A percentile compares a stretch with the other conserved stretches of the same genome.
phyloP scores from a whole-genome alignment of 495 filamentous ascomycete genomes.

The Xylaria sp. region DNA sequence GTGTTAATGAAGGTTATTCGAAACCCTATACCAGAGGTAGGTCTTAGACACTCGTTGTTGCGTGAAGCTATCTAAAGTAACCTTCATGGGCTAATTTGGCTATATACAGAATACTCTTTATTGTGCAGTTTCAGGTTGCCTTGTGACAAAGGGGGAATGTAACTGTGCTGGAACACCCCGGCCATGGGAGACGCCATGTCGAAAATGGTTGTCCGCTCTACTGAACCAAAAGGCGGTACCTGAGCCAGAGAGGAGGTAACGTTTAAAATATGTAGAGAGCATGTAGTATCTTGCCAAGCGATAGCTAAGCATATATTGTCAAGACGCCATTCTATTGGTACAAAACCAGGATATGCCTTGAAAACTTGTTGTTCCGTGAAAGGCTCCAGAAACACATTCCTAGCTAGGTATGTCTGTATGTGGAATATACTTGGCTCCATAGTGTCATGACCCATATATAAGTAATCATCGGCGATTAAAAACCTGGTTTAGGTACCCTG shows the following conservation, averaged over 20 bases:
- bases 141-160: conserved; percentile 11
- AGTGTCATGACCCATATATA: background rate
- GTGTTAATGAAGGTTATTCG: background rate
- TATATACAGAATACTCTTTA: background rate
- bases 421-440: background rate
- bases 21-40: background rate
- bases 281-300: conserved; percentile 10
- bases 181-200: background rate
- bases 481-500: conserved; percentile 3
- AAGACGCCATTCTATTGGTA: background rate
- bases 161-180: background rate
- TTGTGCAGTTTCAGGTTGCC: background rate
- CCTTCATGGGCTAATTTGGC: background rate
- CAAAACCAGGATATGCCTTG: conserved; percentile 8
- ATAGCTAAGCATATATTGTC: background rate
- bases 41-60: background rate
- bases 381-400: background rate
- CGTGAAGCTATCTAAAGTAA: background rate
- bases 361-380: background rate
- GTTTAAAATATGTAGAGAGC: background rate
- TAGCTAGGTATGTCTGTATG: conserved; percentile 2
- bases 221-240: background rate
- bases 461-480: conserved; percentile 11
- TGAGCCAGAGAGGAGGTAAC: background rate
- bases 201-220: background rate